phyloP scores from a whole-genome alignment of 2,329 filamentous ascomycete genomes.

The Aspergillus calidoustus region DNA sequence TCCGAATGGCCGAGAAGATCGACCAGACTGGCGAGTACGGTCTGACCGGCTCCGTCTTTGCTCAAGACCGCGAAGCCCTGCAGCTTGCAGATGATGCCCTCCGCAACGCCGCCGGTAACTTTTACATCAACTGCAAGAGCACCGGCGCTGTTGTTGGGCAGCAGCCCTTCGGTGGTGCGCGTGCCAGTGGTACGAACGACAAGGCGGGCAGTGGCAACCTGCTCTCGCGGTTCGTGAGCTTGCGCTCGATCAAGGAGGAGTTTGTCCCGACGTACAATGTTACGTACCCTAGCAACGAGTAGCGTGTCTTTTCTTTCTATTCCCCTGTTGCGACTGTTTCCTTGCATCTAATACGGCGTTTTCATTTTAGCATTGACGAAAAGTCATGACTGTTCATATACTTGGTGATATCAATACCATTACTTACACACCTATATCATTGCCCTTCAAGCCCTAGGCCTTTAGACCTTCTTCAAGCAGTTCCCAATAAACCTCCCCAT shows the following conservation, averaged over 20 bases:
- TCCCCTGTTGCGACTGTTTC: neutral
- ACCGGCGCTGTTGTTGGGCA: slow-evolving; percentile 74
- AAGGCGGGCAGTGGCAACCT: slow-evolving; percentile 71
- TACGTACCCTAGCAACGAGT: slow-evolving; percentile 70
- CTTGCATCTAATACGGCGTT: neutral
- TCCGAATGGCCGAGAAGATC: slow-evolving; percentile 58
- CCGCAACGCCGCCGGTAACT: slow-evolving; percentile 46
- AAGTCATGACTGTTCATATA: slow-evolving; percentile 9
- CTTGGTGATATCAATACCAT: neutral
- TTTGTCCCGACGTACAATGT: slow-evolving; percentile 68
- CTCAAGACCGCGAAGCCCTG: slow-evolving; percentile 42
- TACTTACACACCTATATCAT: neutral
- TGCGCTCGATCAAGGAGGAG: slow-evolving; percentile 75
- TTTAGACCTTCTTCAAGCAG: slow-evolving; percentile 27
- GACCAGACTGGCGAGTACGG: slow-evolving; percentile 48
- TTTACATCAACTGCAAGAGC: slow-evolving; percentile 53
- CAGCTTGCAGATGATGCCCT: slow-evolving; percentile 42
- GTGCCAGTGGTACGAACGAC: slow-evolving; percentile 74
- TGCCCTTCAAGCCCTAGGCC: neutral
- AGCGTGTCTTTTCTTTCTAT: neutral
- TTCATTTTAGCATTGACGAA: neutral
- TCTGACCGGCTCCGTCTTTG: slow-evolving; percentile 50
- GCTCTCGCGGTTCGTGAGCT: slow-evolving; percentile 68
- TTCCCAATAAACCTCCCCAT: slow-evolving; percentile 52
- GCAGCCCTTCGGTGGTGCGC: slow-evolving; percentile 71